A percentile compares a stretch with the other conserved stretches of the same genome.
Conservation (phyloP, 2,329 filamentous ascomycete species). For the Dothistroma pini region DNA sequence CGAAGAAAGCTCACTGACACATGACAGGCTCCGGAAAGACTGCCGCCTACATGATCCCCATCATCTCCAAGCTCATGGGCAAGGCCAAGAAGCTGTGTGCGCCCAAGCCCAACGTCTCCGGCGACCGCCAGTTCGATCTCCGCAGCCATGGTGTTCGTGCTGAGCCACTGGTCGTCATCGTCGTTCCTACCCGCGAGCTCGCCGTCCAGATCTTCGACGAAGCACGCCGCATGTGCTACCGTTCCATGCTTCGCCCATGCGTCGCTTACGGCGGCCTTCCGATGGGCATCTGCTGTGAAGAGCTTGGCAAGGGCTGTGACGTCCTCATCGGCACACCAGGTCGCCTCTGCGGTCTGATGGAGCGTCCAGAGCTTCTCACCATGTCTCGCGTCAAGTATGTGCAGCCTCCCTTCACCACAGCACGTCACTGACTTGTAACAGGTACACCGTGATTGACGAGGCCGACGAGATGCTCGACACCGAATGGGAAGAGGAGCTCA, state of each 20-base stretch:
- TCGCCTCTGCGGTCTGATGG: slow-evolving; percentile 79
- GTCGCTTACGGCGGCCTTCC: slow-evolving; percentile 85
- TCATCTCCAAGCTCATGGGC: slow-evolving; percentile 88
- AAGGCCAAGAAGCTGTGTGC: slow-evolving; percentile 87
- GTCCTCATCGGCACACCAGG: slow-evolving; percentile 85
- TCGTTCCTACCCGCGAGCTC: slow-evolving; percentile 84
- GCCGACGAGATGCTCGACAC: slow-evolving; percentile 82
- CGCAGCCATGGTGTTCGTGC: slow-evolving; percentile 58
- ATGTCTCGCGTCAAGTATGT: slow-evolving; percentile 73
- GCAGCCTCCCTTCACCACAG: not conserved
- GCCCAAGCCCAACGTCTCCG: slow-evolving; percentile 59
- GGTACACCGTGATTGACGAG: slow-evolving; percentile 78
- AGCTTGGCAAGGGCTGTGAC: slow-evolving; percentile 82
- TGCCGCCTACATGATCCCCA: slow-evolving; percentile 83
- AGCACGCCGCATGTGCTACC: slow-evolving; percentile 86
- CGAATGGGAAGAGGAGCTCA: slow-evolving; percentile 75
- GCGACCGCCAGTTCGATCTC: slow-evolving; percentile 47
- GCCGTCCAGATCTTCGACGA: slow-evolving; percentile 96
- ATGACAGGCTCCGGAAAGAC: slow-evolving; percentile 87
- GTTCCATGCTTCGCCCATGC: slow-evolving; percentile 88
- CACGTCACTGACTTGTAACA: slow-evolving; percentile 24
- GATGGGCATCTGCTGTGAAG: slow-evolving; percentile 62
- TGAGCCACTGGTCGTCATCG: slow-evolving; percentile 81
- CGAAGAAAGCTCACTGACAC: slow-evolving; percentile 6
- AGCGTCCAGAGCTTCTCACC: slow-evolving; percentile 63